phyloP scores from a whole-genome alignment of 441 rosid genomes.

The Erysimum cheiri region DNA sequence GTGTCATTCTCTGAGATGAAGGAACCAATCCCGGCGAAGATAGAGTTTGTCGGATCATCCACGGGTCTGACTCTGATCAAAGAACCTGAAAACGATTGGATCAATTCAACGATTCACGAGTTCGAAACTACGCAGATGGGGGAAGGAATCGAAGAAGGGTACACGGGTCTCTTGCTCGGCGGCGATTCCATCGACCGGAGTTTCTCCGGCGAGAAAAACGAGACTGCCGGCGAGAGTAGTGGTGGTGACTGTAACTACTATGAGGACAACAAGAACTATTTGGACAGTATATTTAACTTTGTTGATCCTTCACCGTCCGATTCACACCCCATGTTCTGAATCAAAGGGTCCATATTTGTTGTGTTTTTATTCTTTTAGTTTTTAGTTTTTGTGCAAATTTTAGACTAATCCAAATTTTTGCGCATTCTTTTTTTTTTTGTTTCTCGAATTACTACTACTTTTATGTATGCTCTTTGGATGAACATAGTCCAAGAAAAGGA shows the following conservation, averaged over 20 bases:
- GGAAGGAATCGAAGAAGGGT: conserved; percentile 62
- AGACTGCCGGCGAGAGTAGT: conserved; percentile 43
- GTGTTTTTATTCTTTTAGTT: conserved; percentile 6
- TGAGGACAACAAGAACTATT: conserved; percentile 93
- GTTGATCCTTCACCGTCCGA: conserved; percentile 82
- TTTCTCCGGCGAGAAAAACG: conserved; percentile 43
- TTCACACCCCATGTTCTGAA: conserved; percentile 57
- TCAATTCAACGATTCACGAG: conserved; percentile 55
- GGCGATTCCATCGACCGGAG: conserved; percentile 41
- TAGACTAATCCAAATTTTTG: conserved; percentile 3
- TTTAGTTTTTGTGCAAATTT: background rate
- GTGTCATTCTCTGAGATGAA: conserved; percentile 70
- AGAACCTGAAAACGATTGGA: conserved; percentile 71
- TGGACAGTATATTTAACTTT: conserved; percentile 92
- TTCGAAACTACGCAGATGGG: conserved; percentile 50
- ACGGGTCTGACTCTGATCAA: conserved; percentile 49
- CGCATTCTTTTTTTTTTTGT: no score
- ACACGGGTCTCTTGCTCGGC: conserved; percentile 70
- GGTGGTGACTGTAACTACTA: conserved; percentile 53
- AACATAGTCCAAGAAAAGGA: no score
- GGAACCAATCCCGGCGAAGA: conserved; percentile 43
- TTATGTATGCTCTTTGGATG: no score
- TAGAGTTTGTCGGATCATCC: conserved; percentile 59
- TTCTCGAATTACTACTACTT: no score
- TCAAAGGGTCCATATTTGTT: conserved; percentile 33